Percentiles rank a stretch among this genome's conserved stretches.
These are phyloP conservation scores for Penicillium robsamsonii DNA, from an alignment of 495 filamentous ascomycete genomes.

Conservation along the genomic window DNA sequence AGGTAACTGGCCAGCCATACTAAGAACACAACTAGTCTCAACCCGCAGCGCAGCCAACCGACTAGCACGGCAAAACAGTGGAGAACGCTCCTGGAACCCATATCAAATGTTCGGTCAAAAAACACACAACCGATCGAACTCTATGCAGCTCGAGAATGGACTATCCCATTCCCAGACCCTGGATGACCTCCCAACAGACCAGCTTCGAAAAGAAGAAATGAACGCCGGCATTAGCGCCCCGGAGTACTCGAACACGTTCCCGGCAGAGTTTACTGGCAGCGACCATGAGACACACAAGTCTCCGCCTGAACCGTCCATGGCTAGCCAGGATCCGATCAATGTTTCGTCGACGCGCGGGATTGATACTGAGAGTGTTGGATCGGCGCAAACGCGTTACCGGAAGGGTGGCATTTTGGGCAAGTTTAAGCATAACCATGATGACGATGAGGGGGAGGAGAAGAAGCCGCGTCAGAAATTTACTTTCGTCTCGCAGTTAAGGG, in stretches of 20 bases:
- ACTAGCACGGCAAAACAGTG: conserved; percentile 48
- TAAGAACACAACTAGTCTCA: conserved; percentile 35
- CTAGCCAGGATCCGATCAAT: conserved; percentile 41
- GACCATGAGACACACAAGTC: conserved; percentile 19
- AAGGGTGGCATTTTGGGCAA: conserved; percentile 23
- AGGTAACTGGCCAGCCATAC: neutral
- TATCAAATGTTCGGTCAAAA: conserved; percentile 44
- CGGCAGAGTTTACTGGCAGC: conserved; percentile 26
- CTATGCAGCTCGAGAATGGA: conserved; percentile 35
- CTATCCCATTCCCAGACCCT: conserved; percentile 20
- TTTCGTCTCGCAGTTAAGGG: conserved; percentile 63
- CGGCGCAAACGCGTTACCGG: conserved; percentile 27
- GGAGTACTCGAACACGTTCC: conserved; percentile 31
- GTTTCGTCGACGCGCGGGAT: conserved; percentile 19
- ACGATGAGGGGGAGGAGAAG: conserved; percentile 18
- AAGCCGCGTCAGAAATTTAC: conserved; percentile 56
- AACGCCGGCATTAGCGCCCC: conserved; percentile 27
- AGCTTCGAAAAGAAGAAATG: conserved; percentile 29
- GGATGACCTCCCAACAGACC: conserved; percentile 32
- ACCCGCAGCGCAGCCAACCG: conserved; percentile 43
- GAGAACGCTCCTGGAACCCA: conserved; percentile 46
- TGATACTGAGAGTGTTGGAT: conserved; percentile 13
- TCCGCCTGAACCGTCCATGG: conserved; percentile 28
- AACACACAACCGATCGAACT: conserved; percentile 24
- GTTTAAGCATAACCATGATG: conserved; percentile 8